Evolutionary conservation across 2,329 filamentous ascomycete genomes (phyloP).

Genomic region (Leptographium wingfieldii): DNA sequence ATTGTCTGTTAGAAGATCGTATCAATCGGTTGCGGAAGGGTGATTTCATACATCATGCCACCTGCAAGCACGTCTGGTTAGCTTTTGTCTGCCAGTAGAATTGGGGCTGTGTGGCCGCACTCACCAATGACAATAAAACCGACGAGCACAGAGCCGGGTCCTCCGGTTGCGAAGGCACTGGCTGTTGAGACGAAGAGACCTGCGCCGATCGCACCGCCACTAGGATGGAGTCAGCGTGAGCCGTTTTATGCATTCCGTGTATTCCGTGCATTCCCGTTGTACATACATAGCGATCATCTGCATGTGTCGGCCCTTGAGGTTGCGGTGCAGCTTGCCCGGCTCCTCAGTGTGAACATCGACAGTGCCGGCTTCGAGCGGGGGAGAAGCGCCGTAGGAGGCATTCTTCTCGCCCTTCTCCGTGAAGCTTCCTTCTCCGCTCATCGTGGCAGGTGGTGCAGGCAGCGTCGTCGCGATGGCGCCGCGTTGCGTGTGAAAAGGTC

Average conservation of each 20-base stretch:
- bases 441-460: neutral
- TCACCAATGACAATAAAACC: slow-evolving; percentile 36
- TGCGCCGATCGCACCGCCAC: slow-evolving; percentile 30
- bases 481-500: neutral
- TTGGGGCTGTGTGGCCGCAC: neutral
- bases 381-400: neutral
- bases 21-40: slow-evolving; percentile 12
- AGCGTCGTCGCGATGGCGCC: neutral
- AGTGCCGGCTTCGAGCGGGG: neutral
- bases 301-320: slow-evolving; percentile 28
- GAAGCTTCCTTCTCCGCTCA: neutral
- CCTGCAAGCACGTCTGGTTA: neutral
- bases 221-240: neutral
- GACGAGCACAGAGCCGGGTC: slow-evolving; percentile 37
- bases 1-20: neutral
- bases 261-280: slow-evolving; percentile 1
- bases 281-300: slow-evolving; percentile 34
- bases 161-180: slow-evolving; percentile 44
- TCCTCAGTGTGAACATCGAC: neutral
- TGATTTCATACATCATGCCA: slow-evolving; percentile 44
- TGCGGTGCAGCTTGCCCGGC: slow-evolving; percentile 17
- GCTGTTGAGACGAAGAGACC: slow-evolving; percentile 62
- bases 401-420: neutral
- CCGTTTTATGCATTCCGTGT: neutral
- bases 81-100: neutral